Base-by-base conservation (phyloP, 768 basidiomycete genomes). In the Tephrocybe sp. region DNA sequence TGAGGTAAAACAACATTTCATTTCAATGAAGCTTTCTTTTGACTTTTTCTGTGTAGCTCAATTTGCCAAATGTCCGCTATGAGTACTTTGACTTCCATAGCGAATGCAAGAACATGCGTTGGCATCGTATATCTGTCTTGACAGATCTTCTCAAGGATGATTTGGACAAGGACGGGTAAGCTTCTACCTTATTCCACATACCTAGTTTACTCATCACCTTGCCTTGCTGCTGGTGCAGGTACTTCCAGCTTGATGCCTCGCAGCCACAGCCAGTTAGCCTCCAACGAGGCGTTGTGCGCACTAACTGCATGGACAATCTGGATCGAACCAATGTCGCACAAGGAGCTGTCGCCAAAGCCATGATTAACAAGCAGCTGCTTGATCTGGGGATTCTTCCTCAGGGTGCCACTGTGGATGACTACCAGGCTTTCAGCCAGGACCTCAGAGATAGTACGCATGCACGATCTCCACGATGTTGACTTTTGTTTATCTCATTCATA, bases 321-420 rank as follows among this genome's bases (percentile, higher is more conserved):
- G 97, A 99, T 64, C 82, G 97, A 44, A 99, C 97, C 40, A 98
- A 98, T 66, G 96, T 99, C 38, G 89, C 93, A 4, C 97, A 99
- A 66, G 87, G 91, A 14, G 82, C 95, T 11, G 68, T 98, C 43
- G 97, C 89, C 13, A 92, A 89, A 66, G 89, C 85, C 81, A 85
- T 80, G 1, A 74, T 98, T 39, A 86, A 83, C 53, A 71, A 76
- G 45, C 96, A 98, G 62, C 76, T 99, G 49, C 79, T 78, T 56
- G 75, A 76, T 5, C 66, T 87, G 14, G 90, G 88, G 5, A 79
- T 98, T 5, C 66, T 98, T 23, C 75, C 82, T 8, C 73, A 79
- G 35, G 82, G 76, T 46, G 89, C 88, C 48, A 70, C 71, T n/a
- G 68, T 99, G 12, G 94, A 96, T 54, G 84, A 92, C 57, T 88